These are phyloP conservation scores for Lactarius vividus DNA, from an alignment of 768 basidiomycete genomes.

Conservation along the genomic window DNA sequence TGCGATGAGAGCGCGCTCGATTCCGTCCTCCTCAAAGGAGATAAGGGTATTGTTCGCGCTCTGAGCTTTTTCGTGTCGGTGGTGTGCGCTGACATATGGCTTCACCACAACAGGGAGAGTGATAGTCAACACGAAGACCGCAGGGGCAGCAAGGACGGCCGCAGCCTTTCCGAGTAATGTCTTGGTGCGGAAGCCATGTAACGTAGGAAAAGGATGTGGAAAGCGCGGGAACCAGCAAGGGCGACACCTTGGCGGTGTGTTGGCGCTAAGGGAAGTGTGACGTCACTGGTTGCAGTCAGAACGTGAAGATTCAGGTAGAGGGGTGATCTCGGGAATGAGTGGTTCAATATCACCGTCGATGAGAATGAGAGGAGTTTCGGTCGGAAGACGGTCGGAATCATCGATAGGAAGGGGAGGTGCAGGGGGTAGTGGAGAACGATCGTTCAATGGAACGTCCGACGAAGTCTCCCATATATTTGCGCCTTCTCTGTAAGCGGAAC, in stretches of 20 bases:
- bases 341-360: constrained; percentile 26
- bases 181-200: constrained; percentile 71
- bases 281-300: constrained; percentile 48
- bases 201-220: constrained; percentile 76
- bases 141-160: constrained; percentile 79
- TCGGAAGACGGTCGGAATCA: constrained; percentile 6
- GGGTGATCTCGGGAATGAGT: constrained; percentile 50
- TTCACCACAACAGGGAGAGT: constrained; percentile 88
- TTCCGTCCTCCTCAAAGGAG: constrained; percentile 75
- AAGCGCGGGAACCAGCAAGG: constrained; percentile 41
- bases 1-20: constrained; percentile 65
- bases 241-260: constrained; percentile 41
- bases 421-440: constrained; percentile 43
- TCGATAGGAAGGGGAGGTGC: constrained; percentile 31
- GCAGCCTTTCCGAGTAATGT: constrained; percentile 68
- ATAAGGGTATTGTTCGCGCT: constrained; percentile 47
- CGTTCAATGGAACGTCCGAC: constrained; percentile 50
- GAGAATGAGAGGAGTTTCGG: constrained; percentile 16
- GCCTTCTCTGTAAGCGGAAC: constrained; percentile 34
- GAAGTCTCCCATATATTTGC: constrained; percentile 51
- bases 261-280: constrained; percentile 45
- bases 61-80: constrained; percentile 42
- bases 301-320: constrained; percentile 47
- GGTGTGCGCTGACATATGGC: constrained; percentile 40
- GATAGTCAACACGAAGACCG: constrained; percentile 79